A percentile compares a stretch with the other conserved stretches of the same genome.
These are phyloP conservation scores for Hsuehochloa calcarea DNA, from an alignment of 176 grass and related monocot genomes.

Conservation along the genomic window DNA sequence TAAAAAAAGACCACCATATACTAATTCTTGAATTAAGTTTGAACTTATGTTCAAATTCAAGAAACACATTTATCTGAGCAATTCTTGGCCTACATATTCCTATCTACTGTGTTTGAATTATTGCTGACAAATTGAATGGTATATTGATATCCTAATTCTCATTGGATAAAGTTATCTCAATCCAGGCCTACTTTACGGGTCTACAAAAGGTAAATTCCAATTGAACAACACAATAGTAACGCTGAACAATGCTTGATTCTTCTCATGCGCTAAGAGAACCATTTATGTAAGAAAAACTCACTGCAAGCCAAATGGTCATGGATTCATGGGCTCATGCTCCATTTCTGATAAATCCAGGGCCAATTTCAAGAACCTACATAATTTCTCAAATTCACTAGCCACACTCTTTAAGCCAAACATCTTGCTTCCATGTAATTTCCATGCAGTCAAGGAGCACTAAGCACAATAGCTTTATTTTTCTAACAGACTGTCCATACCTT, in stretches of 20 bases:
- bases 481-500: not conserved
- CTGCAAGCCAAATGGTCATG: not conserved
- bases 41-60: conserved; percentile 11
- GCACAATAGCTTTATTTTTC: not conserved
- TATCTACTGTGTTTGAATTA: not conserved
- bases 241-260: not conserved
- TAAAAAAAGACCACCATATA: not conserved
- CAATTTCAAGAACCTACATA: not conserved
- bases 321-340: not conserved
- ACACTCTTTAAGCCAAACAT: not conserved
- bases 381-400: conserved; percentile 14
- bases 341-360: not conserved
- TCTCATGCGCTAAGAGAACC: not conserved
- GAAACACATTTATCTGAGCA: not conserved
- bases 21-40: not conserved
- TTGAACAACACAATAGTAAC: not conserved
- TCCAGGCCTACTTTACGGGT: not conserved
- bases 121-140: not conserved
- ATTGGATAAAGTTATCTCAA: not conserved
- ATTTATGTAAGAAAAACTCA: not conserved
- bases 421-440: conserved; percentile 2
- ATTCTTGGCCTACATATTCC: too few relatives aligned
- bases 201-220: not conserved
- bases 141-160: not conserved
- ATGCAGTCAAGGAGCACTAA: not conserved